Evolutionary conservation across 2,329 filamentous ascomycete genomes (phyloP).

Genomic region (Macrophomina tecta): DNA sequence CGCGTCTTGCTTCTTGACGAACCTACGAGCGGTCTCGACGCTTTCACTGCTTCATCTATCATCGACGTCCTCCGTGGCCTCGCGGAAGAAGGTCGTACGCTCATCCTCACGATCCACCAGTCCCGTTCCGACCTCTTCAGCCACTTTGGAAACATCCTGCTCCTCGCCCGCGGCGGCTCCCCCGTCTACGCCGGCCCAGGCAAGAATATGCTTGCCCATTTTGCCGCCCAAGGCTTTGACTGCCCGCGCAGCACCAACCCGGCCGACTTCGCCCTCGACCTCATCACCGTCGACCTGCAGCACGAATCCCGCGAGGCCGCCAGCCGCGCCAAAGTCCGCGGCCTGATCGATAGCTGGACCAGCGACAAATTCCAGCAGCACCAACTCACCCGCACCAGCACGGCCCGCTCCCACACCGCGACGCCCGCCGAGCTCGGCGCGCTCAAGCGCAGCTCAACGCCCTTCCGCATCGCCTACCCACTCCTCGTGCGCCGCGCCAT

Average conservation of each 20-base stretch:
- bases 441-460: constrained; percentile 67
- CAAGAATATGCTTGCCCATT: constrained; percentile 69
- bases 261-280: constrained; percentile 77
- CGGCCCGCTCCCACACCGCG: constrained; percentile 33
- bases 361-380: constrained; percentile 26
- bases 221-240: constrained; percentile 63
- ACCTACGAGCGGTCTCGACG: constrained; percentile 76
- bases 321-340: constrained; percentile 67
- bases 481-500: constrained; percentile 70
- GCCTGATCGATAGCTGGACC: constrained; percentile 66
- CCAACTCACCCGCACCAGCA: neutral
- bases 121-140: constrained; percentile 74
- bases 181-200: constrained; percentile 72
- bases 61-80: constrained; percentile 74
- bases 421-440: constrained; percentile 75
- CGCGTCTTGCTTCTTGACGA: constrained; percentile 76
- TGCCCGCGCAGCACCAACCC: constrained; percentile 76
- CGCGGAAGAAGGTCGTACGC: constrained; percentile 73
- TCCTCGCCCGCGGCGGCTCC: constrained; percentile 72
- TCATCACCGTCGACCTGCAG: constrained; percentile 78
- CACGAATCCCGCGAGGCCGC: constrained; percentile 66
- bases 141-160: constrained; percentile 73
- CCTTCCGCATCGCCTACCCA: constrained; percentile 68
- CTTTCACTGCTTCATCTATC: constrained; percentile 78
- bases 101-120: constrained; percentile 81